phyloP scores from a whole-genome alignment of 257 asterid species.

The Solanum corneliomulleri region DNA sequence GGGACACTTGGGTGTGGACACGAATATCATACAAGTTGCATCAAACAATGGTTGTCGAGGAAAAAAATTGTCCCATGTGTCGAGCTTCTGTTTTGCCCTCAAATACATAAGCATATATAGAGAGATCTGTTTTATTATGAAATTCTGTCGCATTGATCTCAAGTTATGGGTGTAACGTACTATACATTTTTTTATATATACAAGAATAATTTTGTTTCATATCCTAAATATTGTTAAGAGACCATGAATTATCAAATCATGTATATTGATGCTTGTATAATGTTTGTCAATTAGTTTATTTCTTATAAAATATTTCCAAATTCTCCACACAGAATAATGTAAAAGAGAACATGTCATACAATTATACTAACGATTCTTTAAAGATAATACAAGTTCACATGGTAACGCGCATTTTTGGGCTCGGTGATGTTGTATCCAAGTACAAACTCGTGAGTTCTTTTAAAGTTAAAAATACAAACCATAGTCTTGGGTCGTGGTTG shows the following conservation, averaged over 20 bases:
- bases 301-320: too few species aligned
- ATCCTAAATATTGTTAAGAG: background rate
- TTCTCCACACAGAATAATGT: too few species aligned
- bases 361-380: too few species aligned
- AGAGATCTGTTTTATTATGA: background rate
- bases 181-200: background rate
- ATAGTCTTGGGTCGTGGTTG: background rate
- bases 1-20: background rate
- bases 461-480: too few species aligned
- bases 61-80: background rate
- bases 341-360: too few species aligned
- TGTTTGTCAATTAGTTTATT: too few species aligned
- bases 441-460: background rate
- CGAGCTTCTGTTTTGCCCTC: background rate
- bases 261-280: too few species aligned
- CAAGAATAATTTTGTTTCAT: background rate
- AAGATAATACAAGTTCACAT: background rate
- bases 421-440: background rate
- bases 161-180: background rate
- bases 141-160: background rate
- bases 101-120: background rate
- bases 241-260: background rate
- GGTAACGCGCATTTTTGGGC: background rate
- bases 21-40: background rate
- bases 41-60: background rate